Base-by-base conservation (phyloP, 1,139 yeast species). In the Hyphopichia buzzinii region DNA sequence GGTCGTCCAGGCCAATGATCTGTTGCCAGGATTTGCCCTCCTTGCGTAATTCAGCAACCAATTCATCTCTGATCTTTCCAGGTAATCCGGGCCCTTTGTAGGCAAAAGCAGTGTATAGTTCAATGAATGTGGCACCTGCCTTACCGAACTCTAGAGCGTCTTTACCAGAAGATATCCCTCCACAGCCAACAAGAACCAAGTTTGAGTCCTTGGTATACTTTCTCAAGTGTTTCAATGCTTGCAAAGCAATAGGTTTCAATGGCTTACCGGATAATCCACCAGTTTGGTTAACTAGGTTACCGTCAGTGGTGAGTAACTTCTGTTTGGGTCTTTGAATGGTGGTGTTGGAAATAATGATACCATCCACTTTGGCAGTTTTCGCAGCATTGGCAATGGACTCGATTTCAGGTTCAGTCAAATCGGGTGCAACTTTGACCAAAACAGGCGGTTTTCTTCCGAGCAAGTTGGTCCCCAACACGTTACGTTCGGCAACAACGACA, bases 251-350 rank as follows among this genome's bases (percentile, higher is more conserved):
- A 30, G 90, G 92, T 60, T 90, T 90, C 41, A 90, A 72, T n/a
- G 97, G 97, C 39, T 77, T 76, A 17, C 98, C 98, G 1, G 96
- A 86, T 29, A 90, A 73, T 0, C 98, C 98, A 39, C 98, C 98
- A 4, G 80, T 63, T 61, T 90, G 84, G 29, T 61, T 48, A 17
- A 72, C 63, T 29, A 79, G 58, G 4, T 55, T 47, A 3, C 50
- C 43, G 40, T 72, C 74, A 8, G 65, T 54, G 8, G 87, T 77
- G 32, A 70, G 65, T 46, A 87, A 63, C 6, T 59, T 47, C 1
- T 59, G 67, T 4, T 39, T 47, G 4, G 95, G 95, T 55, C 98
- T 78, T 51, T 81, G 81, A 43, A 90, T 77, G 1, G 97, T 90
- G 23, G 98, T 90, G 62, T 90, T 90, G 34, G 96, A 86, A 34